Evolutionary conservation across 495 filamentous ascomycete species (phyloP).

Genomic region (Thermochaetoides thermophila): DNA sequence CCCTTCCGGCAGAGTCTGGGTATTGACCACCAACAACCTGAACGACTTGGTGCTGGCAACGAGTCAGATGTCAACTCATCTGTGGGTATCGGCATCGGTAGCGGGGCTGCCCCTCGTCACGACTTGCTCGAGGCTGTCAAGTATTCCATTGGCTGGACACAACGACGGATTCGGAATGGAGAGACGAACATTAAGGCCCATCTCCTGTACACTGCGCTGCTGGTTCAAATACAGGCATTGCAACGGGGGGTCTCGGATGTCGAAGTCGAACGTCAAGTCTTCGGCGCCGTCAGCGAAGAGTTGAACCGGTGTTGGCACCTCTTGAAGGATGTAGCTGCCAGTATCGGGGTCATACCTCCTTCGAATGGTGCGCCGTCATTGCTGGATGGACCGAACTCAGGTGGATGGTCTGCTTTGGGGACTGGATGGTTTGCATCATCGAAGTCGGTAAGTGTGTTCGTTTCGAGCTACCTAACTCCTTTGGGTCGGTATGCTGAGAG

Average conservation of each 20-base stretch:
- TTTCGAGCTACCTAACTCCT: no score
- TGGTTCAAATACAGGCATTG: constrained; percentile 30
- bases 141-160: constrained; percentile 30
- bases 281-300: constrained; percentile 12
- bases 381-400: constrained; percentile 2
- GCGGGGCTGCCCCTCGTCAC: constrained; percentile 18
- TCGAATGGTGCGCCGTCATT: constrained; percentile 1
- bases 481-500: constrained; percentile 1
- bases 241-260: constrained; percentile 18
- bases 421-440: no score
- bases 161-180: constrained; percentile 32
- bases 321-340: constrained; percentile 9
- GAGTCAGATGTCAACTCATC: constrained; percentile 15
- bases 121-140: constrained; percentile 35
- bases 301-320: constrained; percentile 9
- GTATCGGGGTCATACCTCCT: not conserved
- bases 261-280: no score
- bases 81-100: constrained; percentile 12
- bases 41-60: constrained; percentile 8
- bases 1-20: constrained; percentile 25
- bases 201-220: constrained; percentile 28
- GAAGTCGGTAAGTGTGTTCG: no score
- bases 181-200: constrained; percentile 45
- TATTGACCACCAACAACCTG: constrained; percentile 12
- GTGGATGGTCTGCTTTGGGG: no score